Evolutionary conservation across 495 filamentous ascomycete genomes (phyloP).

Genomic region (Penicillium odoratum): DNA sequence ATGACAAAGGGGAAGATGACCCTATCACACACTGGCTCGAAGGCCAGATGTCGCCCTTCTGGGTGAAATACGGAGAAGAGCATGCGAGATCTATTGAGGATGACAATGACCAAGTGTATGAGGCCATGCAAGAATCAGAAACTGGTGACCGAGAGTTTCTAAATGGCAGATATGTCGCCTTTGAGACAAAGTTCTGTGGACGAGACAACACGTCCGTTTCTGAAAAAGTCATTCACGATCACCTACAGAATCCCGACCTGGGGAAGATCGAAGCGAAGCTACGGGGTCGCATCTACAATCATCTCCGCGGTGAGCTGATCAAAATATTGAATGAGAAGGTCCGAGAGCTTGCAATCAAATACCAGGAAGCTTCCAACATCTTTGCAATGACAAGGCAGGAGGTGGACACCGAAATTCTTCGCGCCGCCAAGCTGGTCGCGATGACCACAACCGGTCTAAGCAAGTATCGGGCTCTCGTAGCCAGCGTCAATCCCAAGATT

Average conservation of each 20-base stretch:
- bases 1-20: slow-evolving; percentile 16
- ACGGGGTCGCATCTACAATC: slow-evolving; percentile 62
- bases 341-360: slow-evolving; percentile 40
- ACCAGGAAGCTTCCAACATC: slow-evolving; percentile 38
- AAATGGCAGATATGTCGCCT: slow-evolving; percentile 43
- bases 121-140: slow-evolving; percentile 55
- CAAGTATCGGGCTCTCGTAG: slow-evolving; percentile 77
- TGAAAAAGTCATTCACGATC: slow-evolving; percentile 10
- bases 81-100: slow-evolving; percentile 55
- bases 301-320: slow-evolving; percentile 50
- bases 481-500: slow-evolving; percentile 64
- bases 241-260: slow-evolving; percentile 46
- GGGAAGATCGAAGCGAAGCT: slow-evolving; percentile 52
- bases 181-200: slow-evolving; percentile 51
- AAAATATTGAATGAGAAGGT: slow-evolving; percentile 42
- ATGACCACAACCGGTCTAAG: slow-evolving; percentile 84
- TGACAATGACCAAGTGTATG: slow-evolving; percentile 64
- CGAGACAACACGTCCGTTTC: slow-evolving; percentile 14
- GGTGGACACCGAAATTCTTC: slow-evolving; percentile 49
- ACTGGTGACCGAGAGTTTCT: slow-evolving; percentile 58
- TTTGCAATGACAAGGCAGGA: slow-evolving; percentile 58
- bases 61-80: slow-evolving; percentile 38
- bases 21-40: slow-evolving; percentile 65
- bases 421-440: slow-evolving; percentile 61
- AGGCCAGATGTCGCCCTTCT: slow-evolving; percentile 38